Evolutionary conservation across 768 basidiomycete species (phyloP).

Genomic region (Suillus americanus): DNA sequence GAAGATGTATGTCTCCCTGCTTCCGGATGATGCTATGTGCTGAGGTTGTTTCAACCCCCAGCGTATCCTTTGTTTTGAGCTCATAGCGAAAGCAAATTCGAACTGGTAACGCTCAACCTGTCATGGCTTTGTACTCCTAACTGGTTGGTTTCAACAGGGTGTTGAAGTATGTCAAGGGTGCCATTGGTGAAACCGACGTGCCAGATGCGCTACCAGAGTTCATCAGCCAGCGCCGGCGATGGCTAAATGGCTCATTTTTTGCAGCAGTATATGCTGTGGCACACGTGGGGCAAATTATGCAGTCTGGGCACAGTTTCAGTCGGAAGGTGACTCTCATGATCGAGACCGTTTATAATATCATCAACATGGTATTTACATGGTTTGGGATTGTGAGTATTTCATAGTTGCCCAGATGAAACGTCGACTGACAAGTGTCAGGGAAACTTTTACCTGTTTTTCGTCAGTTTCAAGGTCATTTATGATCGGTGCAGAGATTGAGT

Average conservation of each 20-base stretch:
- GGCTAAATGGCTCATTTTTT: slow-evolving; percentile 93
- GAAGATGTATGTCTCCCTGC: slow-evolving; percentile 64
- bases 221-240: slow-evolving; percentile 87
- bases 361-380: slow-evolving; percentile 91
- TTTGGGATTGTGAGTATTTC: slow-evolving; percentile 72
- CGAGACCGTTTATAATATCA: slow-evolving; percentile 84
- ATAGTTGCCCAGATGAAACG: not conserved
- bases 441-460: slow-evolving; percentile 96
- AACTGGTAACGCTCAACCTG: slow-evolving; percentile 56
- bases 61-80: slow-evolving; percentile 83
- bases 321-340: slow-evolving; percentile 74
- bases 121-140: not conserved
- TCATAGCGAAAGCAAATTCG: slow-evolving; percentile 75
- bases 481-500: slow-evolving; percentile 3
- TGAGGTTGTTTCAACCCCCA: slow-evolving; percentile 34
- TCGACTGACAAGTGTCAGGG: slow-evolving; percentile 46
- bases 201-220: slow-evolving; percentile 93
- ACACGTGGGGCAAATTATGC: slow-evolving; percentile 47
- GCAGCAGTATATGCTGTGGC: slow-evolving; percentile 92
- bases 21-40: not conserved
- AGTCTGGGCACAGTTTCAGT: slow-evolving; percentile 59
- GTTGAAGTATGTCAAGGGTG: slow-evolving; percentile 94
- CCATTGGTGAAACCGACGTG: slow-evolving; percentile 91
- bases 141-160: slow-evolving; percentile 54
- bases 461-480: slow-evolving; percentile 38